Conservation (phyloP, 805 yeast genomes). For the Dipodascus geniculatus region DNA sequence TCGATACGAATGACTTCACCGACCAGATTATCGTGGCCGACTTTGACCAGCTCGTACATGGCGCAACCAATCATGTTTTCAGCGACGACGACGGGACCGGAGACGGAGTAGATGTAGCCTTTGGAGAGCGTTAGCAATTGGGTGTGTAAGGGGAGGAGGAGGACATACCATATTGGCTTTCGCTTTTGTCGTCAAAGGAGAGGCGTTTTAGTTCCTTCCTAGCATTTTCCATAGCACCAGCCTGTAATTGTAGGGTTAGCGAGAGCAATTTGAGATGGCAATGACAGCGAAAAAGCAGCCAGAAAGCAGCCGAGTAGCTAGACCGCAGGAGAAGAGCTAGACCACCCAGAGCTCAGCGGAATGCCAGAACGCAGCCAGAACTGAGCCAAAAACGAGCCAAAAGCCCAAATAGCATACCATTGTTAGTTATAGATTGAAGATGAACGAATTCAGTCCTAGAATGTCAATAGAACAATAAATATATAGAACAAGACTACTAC, state of each 20-base stretch:
- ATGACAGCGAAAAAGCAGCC: too few species aligned
- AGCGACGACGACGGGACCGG: conserved; percentile 97
- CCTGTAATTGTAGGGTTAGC: conserved; percentile 37
- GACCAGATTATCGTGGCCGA: conserved; percentile 91
- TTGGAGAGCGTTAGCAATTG: neutral
- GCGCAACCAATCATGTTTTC: conserved; percentile 99
- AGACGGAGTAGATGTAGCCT: conserved; percentile 69
- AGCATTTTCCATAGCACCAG: conserved; percentile 95
- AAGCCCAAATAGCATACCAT: too few species aligned
- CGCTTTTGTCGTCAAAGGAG: conserved; percentile 61
- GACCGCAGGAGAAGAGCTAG: too few species aligned
- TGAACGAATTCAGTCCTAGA: neutral
- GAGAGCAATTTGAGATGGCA: too few species aligned
- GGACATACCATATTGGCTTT: conserved; percentile 70
- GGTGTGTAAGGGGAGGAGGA: too few species aligned
- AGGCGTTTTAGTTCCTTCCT: conserved; percentile 85
- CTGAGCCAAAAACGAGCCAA: too few species aligned
- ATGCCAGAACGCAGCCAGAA: too few species aligned
- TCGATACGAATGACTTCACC: conserved; percentile 98
- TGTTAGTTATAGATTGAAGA: too few species aligned
- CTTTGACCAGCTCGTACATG: conserved; percentile 97
- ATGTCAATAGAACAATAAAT: neutral
- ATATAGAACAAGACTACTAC: too few species aligned
- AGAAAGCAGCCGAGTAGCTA: too few species aligned
- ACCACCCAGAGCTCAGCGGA: too few species aligned